Base-by-base conservation (phyloP, 2,329 filamentous ascomycete species). In the Alternaria alternata region DNA sequence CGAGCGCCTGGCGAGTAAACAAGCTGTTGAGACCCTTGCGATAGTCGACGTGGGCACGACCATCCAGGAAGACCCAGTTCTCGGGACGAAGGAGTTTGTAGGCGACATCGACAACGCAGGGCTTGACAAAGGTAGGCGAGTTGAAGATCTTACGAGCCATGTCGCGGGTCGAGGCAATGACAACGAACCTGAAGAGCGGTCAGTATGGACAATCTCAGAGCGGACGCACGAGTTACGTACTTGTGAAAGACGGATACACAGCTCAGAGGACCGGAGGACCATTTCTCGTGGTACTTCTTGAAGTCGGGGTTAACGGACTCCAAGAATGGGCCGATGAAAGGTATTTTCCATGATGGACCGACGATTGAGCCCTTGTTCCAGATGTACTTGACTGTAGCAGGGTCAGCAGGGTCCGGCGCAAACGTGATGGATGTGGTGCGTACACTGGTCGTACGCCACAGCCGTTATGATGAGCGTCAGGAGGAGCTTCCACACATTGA, bases 211-310 rank as follows among this genome's bases (percentile, higher is more conserved):
- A 54, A 5, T 9, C 14, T 41, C 9, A 24, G 41, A 46, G 53
- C 20, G 28, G 24, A 53, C 53, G n/a, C 14, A 4, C 7, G 28
- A 20, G 36, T 18, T 47, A 28, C 70, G 16, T 87, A 96, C 93
- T 98, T 99, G 88, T 99, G 95, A 84, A 99, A 99, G 73, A 99
- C 93, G 3, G 94, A 97, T 63, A 99, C 95, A 76, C 95, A 99
- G 85, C 94, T 97, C 70, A 99, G 85, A 48, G 92, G 90, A 47
- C 92, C 95, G 75, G 93, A 96, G 72, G 86, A 80, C 95, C 95
- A 99, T 85, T 98, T 97, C 62, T 86, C 89, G 78, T 94, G 87
- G 83, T 99, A 99, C 74, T 94, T 88, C 62, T 90, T 88, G 78
- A 97, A 98, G 75, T 94, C 92, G 59, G 95, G 95, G 79, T 96